Conservation (phyloP, 192 early-diverging fungal genomes). For the Coemansia biformis region DNA sequence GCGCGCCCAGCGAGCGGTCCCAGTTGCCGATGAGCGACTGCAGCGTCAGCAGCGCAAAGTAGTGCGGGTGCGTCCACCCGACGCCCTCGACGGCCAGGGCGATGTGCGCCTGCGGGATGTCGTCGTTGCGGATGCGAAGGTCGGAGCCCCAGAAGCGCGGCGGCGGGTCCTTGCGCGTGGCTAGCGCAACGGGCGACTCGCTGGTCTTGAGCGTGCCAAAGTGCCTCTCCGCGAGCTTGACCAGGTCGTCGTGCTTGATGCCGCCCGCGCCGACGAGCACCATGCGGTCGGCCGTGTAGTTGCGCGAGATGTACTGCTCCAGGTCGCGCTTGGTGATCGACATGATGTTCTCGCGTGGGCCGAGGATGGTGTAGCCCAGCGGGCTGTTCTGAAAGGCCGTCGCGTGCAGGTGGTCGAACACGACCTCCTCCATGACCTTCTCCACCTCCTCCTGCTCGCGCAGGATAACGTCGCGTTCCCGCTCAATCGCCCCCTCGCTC, state of each 20-base stretch:
- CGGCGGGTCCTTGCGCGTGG: conserved; percentile 46
- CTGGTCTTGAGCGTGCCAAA: conserved; percentile 74
- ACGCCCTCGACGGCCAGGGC: conserved; percentile 96
- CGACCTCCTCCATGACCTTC: conserved; percentile 96
- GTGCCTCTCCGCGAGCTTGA: conserved; percentile 87
- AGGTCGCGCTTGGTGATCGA: conserved; percentile 83
- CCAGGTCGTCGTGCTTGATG: conserved; percentile 88
- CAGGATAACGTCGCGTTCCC: conserved; percentile 95
- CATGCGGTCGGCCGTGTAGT: conserved; percentile 98
- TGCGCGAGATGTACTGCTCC: conserved; percentile 79
- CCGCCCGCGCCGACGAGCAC: conserved; percentile 91
- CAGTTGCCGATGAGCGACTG: conserved; percentile 95
- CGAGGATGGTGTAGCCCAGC: conserved; percentile 89
- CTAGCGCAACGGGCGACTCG: conserved; percentile 50
- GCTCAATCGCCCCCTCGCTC: conserved; percentile 79
- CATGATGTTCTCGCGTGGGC: conserved; percentile 90
- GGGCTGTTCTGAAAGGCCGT: conserved; percentile 86
- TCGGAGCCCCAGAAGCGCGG: conserved; percentile 89
- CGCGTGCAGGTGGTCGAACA: conserved; percentile 97
- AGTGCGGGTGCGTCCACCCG: conserved; percentile 91
- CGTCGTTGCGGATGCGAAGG: conserved; percentile 81
- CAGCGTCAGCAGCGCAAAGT: conserved; percentile 91
- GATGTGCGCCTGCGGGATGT: conserved; percentile 88
- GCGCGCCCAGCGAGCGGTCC: conserved; percentile 91
- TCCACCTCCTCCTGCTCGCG: conserved; percentile 89